A percentile compares a stretch with the other conserved stretches of the same genome.
Evolutionary conservation across 805 yeast species (phyloP).

Genomic region (Ogataea philodendri): DNA sequence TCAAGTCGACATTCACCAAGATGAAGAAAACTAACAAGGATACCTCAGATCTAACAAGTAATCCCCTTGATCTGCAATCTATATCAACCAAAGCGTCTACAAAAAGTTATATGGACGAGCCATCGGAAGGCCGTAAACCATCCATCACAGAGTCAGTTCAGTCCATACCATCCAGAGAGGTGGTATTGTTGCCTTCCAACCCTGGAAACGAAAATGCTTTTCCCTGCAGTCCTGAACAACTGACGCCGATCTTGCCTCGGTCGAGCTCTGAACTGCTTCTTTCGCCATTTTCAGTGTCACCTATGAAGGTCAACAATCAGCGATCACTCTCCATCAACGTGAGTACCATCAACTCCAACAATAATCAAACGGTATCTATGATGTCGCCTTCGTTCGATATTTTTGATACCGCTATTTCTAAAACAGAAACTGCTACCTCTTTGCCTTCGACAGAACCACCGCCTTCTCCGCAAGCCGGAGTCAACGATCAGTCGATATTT

Average conservation of each 20-base stretch:
- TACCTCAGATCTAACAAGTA: slow-evolving; percentile 1
- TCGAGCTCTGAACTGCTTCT: slow-evolving; percentile 9
- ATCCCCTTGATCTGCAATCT: slow-evolving; percentile 4
- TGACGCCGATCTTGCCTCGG: slow-evolving; percentile 28
- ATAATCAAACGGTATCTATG: slow-evolving; percentile 15
- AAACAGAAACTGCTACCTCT: slow-evolving; percentile 10
- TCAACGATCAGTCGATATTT: slow-evolving; percentile 25
- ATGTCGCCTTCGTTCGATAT: slow-evolving; percentile 8
- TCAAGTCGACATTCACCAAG: slow-evolving; percentile 11
- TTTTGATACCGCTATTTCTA: slow-evolving; percentile 7
- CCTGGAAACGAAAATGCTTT: slow-evolving; percentile 29
- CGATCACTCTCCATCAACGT: slow-evolving; percentile 10
- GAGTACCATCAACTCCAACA: slow-evolving; percentile 18
- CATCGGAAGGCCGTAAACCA: no score
- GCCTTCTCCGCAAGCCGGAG: slow-evolving; percentile 4
- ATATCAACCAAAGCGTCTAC: background rate
- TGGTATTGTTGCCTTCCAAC: slow-evolving; percentile 28
- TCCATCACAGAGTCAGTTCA: background rate
- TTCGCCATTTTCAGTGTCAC: slow-evolving; percentile 7
- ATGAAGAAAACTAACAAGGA: slow-evolving; percentile 9
- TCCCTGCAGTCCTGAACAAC: slow-evolving; percentile 30
- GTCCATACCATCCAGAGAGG: slow-evolving; percentile 9
- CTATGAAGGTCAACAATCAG: slow-evolving; percentile 2
- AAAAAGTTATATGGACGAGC: no score
- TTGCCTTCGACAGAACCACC: slow-evolving; percentile 6